Base-by-base conservation (phyloP, 768 basidiomycete species). In the Termitomyces sp. region DNA sequence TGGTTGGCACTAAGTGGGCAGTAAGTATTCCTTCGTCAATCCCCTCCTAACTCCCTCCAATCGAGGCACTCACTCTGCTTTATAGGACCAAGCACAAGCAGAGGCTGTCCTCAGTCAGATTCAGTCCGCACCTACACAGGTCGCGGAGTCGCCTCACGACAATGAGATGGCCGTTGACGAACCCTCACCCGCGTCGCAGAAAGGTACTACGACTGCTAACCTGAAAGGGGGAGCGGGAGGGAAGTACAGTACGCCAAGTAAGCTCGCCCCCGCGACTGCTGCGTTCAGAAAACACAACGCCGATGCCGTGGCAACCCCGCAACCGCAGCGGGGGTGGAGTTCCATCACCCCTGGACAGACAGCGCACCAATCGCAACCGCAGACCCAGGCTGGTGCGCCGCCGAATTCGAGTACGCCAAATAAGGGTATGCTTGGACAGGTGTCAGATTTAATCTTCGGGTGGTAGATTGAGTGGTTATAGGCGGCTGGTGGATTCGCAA, bases 1-100 rank as follows among this genome's bases (percentile, higher is more conserved):
- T 95, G 92, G 75, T 95, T 35, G 93, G 92, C 12, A 85, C 83
- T 41, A 92, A 92, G 69, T 91, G 87, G 86, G 88, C 89, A 27
- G 92, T 92, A 67, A 59, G 89, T 83, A 19, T 47, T 23, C 14
- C 49, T 29, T 21, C n/a, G 25, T 21, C 0, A 17, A 19, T 7
- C 23, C 8, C 12, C n/a, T 17, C 3, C 37, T 12, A 5, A n/a
- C 5, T 8, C 8, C 8, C 17, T 55, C 35, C 53, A 32, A 53
- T 8, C 2, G 31, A 21, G 17, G 25, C 9, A 31, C 37, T 31
- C 46, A 14, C 19, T n/a, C 45, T 19, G 16, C 53, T 50, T 31
- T 48, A 9, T 56, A 90, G 89, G 88, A 90, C 65, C 73, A 83
- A 4, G 72, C 75, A 0, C 82, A 82, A 67, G 85, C 81, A 12